Percentiles rank a stretch among this genome's conserved stretches.
These are phyloP conservation scores for Salix suchowensis DNA, from an alignment of 345 rosid genomes.

Conservation along the genomic window DNA sequence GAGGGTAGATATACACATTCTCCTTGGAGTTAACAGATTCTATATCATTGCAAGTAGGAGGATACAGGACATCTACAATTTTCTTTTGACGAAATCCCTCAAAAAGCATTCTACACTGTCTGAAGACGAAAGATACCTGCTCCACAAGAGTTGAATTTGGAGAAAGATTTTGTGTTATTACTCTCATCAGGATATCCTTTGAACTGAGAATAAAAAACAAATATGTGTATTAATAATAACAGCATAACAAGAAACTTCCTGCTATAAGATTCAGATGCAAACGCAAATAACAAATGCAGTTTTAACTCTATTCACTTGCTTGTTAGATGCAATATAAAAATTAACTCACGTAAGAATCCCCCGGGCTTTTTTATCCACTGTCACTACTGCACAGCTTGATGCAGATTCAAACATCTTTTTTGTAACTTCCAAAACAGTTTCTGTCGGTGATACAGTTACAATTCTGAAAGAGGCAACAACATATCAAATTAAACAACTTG, in stretches of 20 bases:
- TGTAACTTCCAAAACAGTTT: slow-evolving; percentile 64
- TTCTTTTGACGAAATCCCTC: not conserved
- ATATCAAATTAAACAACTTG: slow-evolving; percentile 17
- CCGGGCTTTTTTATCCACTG: slow-evolving; percentile 62
- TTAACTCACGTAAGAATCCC: slow-evolving; percentile 89
- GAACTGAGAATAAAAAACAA: slow-evolving; percentile 47
- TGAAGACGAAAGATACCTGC: slow-evolving; percentile 47
- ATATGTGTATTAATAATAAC: not conserved
- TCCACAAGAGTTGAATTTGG: slow-evolving; percentile 73
- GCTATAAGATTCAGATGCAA: not conserved
- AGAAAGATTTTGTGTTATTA: slow-evolving; percentile 71
- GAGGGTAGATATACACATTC: not conserved
- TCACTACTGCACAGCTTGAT: slow-evolving; percentile 70
- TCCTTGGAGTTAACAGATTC: not conserved
- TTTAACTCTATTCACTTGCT: not conserved
- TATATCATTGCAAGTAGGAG: not conserved
- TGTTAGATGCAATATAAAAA: slow-evolving; percentile 1
- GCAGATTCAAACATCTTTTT: slow-evolving; percentile 83
- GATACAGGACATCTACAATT: not conserved
- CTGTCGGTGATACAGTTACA: slow-evolving; percentile 72
- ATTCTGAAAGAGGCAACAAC: slow-evolving; percentile 51
- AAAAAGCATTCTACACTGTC: not conserved
- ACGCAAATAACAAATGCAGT: not conserved
- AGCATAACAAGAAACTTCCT: slow-evolving; percentile 3
- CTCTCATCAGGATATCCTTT: slow-evolving; percentile 96